phyloP scores from a whole-genome alignment of 495 filamentous ascomycete genomes.

The Ramalina intermedia region DNA sequence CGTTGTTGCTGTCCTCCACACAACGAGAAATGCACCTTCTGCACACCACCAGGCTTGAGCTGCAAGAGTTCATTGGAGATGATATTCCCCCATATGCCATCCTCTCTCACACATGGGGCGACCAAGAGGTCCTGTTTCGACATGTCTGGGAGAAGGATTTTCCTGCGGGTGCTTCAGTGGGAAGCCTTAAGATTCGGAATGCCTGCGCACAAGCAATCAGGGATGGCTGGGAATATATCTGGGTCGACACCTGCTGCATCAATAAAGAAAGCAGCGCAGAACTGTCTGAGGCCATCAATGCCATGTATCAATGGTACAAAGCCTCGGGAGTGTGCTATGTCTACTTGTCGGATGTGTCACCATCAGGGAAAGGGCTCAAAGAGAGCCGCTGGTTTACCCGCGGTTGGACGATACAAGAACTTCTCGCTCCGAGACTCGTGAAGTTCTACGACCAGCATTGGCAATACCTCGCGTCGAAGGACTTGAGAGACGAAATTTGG shows the following conservation, averaged over 20 bases:
- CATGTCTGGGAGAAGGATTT: constrained; percentile 10
- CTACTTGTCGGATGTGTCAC: constrained; percentile 21
- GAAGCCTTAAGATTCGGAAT: constrained; percentile 15
- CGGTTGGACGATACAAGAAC: constrained; percentile 31
- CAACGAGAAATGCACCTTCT: constrained; percentile 33
- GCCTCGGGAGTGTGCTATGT: constrained; percentile 1
- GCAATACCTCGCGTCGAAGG: constrained; percentile 16
- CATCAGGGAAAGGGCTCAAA: constrained; percentile 7
- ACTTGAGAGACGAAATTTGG: background rate
- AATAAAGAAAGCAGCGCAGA: constrained; percentile 21
- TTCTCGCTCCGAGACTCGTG: constrained; percentile 24
- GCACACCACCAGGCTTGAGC: constrained; percentile 23
- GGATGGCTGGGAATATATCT: constrained; percentile 16
- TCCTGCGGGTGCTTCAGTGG: background rate
- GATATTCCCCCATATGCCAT: constrained; percentile 20
- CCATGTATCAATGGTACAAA: constrained; percentile 22
- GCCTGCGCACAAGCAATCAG: constrained; percentile 11
- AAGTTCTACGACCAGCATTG: constrained; percentile 21
- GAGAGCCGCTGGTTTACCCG: constrained; percentile 29
- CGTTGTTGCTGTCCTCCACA: no score
- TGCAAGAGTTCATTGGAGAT: constrained; percentile 22
- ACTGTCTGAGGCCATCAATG: constrained; percentile 27
- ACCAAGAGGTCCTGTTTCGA: constrained; percentile 19
- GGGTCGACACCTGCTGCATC: constrained; percentile 29
- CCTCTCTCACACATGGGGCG: constrained; percentile 24